These are phyloP conservation scores for Penicillium sp. DNA, from an alignment of 2,329 filamentous ascomycete species.

Conservation along the genomic window DNA sequence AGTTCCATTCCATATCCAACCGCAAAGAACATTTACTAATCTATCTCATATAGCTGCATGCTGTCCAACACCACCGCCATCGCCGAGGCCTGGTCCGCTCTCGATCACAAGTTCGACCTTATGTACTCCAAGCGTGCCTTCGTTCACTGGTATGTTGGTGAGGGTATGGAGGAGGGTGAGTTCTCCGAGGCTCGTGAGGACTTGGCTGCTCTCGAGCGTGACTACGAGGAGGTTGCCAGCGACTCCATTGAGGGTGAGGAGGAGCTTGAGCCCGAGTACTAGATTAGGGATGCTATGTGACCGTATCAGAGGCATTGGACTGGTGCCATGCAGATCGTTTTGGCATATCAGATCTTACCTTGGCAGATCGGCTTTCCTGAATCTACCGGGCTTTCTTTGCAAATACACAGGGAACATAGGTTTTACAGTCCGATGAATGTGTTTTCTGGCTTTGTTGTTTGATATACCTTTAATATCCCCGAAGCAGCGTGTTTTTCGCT, in stretches of 20 bases:
- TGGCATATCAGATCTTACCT: constrained; percentile 24
- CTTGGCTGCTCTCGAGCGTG: constrained; percentile 92
- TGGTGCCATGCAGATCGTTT: constrained; percentile 23
- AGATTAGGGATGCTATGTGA: constrained; percentile 43
- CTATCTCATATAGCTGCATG: constrained; percentile 71
- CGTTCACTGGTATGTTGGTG: constrained; percentile 99
- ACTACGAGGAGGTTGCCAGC: constrained; percentile 97
- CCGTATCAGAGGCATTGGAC: constrained; percentile 17
- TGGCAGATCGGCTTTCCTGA: constrained; percentile 25
- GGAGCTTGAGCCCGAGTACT: constrained; percentile 91
- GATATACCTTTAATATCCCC: constrained; percentile 44
- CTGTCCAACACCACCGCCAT: constrained; percentile 92
- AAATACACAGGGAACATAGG: constrained; percentile 40
- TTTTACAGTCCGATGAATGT: constrained; percentile 35
- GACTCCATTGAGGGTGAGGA: constrained; percentile 79
- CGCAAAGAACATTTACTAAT: background rate
- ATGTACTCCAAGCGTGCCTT: constrained; percentile 99
- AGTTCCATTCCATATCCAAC: constrained; percentile 44
- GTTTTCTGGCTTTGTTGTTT: constrained; percentile 37
- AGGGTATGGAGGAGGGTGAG: constrained; percentile 99
- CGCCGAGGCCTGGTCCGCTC: constrained; percentile 93
- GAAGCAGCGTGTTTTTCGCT: constrained; percentile 39
- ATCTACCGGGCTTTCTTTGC: constrained; percentile 29
- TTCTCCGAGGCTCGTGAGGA: constrained; percentile 99
- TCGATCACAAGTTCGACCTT: constrained; percentile 98